A percentile compares a stretch with the other conserved stretches of the same genome.
Evolutionary conservation across 2,329 filamentous ascomycete species (phyloP).

Genomic region (Claviceps sp.): DNA sequence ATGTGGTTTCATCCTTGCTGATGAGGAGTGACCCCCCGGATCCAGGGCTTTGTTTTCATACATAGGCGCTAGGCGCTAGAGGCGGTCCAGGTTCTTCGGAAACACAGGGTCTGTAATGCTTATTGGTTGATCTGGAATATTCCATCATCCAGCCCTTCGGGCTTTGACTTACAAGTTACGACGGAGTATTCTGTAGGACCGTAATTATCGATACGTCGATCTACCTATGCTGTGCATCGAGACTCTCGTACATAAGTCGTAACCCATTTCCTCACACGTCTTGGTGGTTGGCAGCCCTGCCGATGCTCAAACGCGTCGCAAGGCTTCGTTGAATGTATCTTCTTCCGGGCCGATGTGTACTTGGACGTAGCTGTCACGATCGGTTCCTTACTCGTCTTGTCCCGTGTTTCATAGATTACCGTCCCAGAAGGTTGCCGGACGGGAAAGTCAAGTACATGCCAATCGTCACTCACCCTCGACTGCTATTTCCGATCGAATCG

Average conservation of each 20-base stretch:
- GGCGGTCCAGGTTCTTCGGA: background rate
- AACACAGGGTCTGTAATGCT: background rate
- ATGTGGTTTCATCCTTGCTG: background rate
- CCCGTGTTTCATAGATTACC: background rate
- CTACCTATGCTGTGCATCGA: background rate
- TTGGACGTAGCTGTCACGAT: background rate
- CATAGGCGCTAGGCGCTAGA: background rate
- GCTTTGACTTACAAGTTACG: too few relatives aligned
- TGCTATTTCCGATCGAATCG: background rate
- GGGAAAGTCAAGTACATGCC: background rate
- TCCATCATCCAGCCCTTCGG: background rate
- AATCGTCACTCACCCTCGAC: background rate
- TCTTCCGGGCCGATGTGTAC: background rate
- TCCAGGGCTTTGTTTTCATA: background rate
- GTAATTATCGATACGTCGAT: too few relatives aligned
- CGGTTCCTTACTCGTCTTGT: background rate
- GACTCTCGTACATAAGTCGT: background rate
- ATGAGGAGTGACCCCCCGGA: background rate
- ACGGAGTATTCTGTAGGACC: too few relatives aligned
- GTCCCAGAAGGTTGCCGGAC: background rate
- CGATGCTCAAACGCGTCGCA: background rate
- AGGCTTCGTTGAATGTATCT: background rate
- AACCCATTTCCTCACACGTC: background rate
- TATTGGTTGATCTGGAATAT: background rate
- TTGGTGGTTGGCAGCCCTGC: too few relatives aligned